A percentile compares a stretch with the other conserved stretches of the same genome.
Evolutionary conservation across 345 rosid genomes (phyloP).

Genomic region (Reutealis trisperma): DNA sequence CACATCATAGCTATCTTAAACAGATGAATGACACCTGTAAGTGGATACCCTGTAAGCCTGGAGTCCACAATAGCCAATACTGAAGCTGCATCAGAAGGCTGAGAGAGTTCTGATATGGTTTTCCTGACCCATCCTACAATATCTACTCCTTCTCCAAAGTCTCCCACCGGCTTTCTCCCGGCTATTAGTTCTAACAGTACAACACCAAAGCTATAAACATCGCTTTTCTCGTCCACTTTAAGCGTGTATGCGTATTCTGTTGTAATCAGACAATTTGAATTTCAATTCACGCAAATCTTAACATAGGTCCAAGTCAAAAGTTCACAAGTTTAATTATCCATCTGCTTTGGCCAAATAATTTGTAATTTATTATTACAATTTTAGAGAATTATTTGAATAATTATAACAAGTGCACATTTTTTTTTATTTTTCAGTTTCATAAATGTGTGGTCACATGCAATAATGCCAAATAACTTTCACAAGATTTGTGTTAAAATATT

Average conservation of each 20-base stretch:
- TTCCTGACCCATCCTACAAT: constrained; percentile 89
- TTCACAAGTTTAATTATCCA: too few species aligned
- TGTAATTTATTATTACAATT: too few species aligned
- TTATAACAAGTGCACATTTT: too few species aligned
- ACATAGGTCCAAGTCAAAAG: too few species aligned
- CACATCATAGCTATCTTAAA: constrained; percentile 81
- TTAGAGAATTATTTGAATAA: too few species aligned
- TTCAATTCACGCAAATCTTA: too few species aligned
- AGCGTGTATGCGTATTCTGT: constrained; percentile 88
- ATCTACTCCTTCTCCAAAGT: constrained; percentile 94
- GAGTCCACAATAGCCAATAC: constrained; percentile 66
- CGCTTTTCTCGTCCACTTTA: constrained; percentile 90
- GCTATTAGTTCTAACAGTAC: constrained; percentile 79
- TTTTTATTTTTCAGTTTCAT: too few species aligned
- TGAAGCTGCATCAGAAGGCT: constrained; percentile 62
- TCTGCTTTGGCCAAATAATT: too few species aligned
- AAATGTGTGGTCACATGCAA: too few species aligned
- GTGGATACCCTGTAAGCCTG: constrained; percentile 63
- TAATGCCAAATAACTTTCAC: background rate
- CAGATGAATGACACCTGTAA: constrained; percentile 58
- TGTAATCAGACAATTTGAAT: background rate
- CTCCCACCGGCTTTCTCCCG: constrained; percentile 87
- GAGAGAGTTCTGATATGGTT: constrained; percentile 60
- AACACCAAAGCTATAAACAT: constrained; percentile 91
- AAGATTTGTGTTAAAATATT: background rate